A percentile compares a stretch with the other conserved stretches of the same genome.
Conservation (phyloP, 306 rosid species). For the cucumber (Cucumis sativus) region DNA sequence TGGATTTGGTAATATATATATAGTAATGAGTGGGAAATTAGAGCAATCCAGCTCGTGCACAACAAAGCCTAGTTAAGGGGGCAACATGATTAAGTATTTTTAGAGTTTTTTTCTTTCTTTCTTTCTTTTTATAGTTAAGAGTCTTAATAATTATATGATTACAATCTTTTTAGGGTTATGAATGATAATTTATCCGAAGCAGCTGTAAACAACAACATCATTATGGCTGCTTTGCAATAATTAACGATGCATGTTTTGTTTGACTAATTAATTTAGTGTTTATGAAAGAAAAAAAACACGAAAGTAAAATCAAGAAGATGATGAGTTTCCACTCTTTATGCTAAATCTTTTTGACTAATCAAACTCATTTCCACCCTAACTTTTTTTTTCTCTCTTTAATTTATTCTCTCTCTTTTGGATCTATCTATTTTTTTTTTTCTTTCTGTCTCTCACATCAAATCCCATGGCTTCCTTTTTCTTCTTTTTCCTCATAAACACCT, state of each 20-base stretch:
- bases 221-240: not conserved
- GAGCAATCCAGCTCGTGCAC: conserved; percentile 4
- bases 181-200: not conserved
- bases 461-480: not conserved
- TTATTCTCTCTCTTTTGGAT: not conserved
- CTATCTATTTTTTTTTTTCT: not conserved
- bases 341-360: conserved; percentile 7
- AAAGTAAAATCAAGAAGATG: not conserved
- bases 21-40: not conserved
- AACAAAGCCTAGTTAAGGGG: not conserved
- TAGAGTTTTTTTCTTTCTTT: not conserved
- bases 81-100: not conserved
- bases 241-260: not conserved
- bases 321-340: not conserved
- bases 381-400: not conserved
- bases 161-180: not conserved
- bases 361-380: not conserved
- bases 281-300: no score
- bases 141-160: not conserved
- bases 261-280: not conserved
- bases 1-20: not conserved
- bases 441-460: not conserved
- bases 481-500: not conserved
- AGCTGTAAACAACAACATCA: conserved; percentile 4
- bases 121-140: not conserved